Base-by-base conservation (phyloP, 1,139 yeast genomes). In the Casaregolazyma lundiana region DNA sequence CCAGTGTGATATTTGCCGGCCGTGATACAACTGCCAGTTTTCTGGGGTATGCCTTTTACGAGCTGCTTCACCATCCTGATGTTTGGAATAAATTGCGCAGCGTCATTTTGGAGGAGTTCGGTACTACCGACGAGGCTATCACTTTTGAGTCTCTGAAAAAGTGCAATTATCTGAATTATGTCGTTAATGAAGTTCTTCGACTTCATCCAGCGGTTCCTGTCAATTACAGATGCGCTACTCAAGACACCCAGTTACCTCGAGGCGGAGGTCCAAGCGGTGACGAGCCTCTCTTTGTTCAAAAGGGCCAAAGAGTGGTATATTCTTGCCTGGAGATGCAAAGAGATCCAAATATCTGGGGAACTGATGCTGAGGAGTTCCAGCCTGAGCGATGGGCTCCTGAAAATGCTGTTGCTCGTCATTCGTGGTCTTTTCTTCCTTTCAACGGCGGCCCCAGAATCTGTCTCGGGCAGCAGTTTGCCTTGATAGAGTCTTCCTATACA, bases 361-460 rank as follows among this genome's bases (percentile, higher is more conserved):
- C 71, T 43, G 79, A 77, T 52, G 71, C 78, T 8, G 51, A 55
- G 2, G 74, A 59, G 35, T 78, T 74, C 60, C 64, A 66, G 36
- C 82, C 82, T 4, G 81, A 76, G 53, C 66, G 81, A 53, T 77
- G 81, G 81, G 51, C 34, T 7, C 34, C 38, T 11, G 47, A 44
- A 18, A 26, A 41, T 4, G 52, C 49, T 20, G 49, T 48, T 24
- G 50, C 39, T 46, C 52, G 49, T 9, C 62, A 50, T 48, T 55
- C 54, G 35, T 77, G 81, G 80, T 75, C 73, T 11, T 77, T 65
- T 58, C 59, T 77, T 19, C 81, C 81, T 4, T 77, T 76, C 65
- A 77, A 77, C 53, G 82, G 81, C 42, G 83, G 83, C 5, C 82
- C 83, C 26, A 66, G 83, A 49, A 77, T 77, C 48, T 78, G 83